phyloP scores from a whole-genome alignment of 257 asterid genomes.

The Plantago ovata region DNA sequence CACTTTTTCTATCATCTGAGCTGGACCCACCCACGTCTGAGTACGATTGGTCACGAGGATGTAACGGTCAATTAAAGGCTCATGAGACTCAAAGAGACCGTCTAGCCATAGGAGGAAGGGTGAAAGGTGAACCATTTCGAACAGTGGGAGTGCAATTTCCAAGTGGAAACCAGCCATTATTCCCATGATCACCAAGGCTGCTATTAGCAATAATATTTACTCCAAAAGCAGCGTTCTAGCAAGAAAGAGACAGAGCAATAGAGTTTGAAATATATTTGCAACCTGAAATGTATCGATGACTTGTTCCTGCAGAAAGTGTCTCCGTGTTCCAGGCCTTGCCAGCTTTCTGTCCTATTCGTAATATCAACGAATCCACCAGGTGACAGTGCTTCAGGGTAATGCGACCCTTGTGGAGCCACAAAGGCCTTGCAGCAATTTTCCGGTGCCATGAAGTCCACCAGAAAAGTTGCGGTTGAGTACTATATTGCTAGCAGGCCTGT shows the following conservation, averaged over 20 bases:
- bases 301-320: constrained; percentile 42
- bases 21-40: constrained; percentile 98
- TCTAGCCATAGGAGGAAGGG: neutral
- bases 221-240: constrained; percentile 61
- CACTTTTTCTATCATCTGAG: constrained; percentile 69
- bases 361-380: constrained; percentile 45
- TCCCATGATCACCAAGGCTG: constrained; percentile 52
- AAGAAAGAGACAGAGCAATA: too few species aligned
- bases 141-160: constrained; percentile 73
- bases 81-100: constrained; percentile 22
- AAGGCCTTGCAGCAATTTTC: constrained; percentile 55
- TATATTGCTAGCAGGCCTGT: constrained; percentile 36
- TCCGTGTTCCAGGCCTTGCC: constrained; percentile 85
- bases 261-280: too few species aligned
- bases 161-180: constrained; percentile 74
- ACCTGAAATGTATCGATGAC: too few species aligned
- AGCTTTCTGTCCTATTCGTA: constrained; percentile 52
- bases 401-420: constrained; percentile 36
- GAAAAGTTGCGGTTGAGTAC: constrained; percentile 72
- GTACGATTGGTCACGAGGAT: constrained; percentile 67
- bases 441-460: constrained; percentile 68
- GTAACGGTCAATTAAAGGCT: constrained; percentile 69
- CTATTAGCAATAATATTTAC: constrained; percentile 66
- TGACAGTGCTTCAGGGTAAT: constrained; percentile 24
- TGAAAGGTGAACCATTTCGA: constrained; percentile 23